Evolutionary conservation across 2,329 filamentous ascomycete species (phyloP).

Genomic region (Emergomyces africanus): DNA sequence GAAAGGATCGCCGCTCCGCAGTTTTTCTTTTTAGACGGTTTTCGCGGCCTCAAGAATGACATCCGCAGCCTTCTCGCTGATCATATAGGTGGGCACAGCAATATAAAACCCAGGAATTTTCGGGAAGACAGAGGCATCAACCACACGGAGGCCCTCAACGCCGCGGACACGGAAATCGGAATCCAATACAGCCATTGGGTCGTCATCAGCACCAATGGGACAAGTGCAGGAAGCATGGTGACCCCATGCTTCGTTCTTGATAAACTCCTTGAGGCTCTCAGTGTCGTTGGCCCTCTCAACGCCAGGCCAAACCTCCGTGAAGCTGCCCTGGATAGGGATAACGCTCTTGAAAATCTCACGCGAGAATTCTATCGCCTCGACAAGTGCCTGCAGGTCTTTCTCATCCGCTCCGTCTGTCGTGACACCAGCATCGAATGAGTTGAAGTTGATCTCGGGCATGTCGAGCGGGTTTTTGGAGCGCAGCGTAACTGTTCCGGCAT

Average conservation of each 20-base stretch:
- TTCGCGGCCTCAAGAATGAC: slow-evolving; percentile 27
- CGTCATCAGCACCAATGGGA: slow-evolving; percentile 41
- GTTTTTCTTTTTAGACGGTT: not conserved
- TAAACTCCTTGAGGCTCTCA: slow-evolving; percentile 35
- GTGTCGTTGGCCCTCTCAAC: slow-evolving; percentile 27
- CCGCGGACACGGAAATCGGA: slow-evolving; percentile 41
- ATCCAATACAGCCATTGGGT: slow-evolving; percentile 43
- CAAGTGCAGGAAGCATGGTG: slow-evolving; percentile 47
- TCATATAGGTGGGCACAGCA: slow-evolving; percentile 38
- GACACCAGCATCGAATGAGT: slow-evolving; percentile 42
- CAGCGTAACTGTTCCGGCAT: slow-evolving; percentile 49
- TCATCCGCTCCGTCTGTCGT: slow-evolving; percentile 33
- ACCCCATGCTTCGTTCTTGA: slow-evolving; percentile 41
- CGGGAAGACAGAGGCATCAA: slow-evolving; percentile 45
- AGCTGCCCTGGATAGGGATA: slow-evolving; percentile 31
- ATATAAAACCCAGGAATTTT: slow-evolving; percentile 40
- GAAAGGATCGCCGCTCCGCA: not conserved
- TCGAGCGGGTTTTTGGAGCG: slow-evolving; percentile 51
- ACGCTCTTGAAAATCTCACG: slow-evolving; percentile 34
- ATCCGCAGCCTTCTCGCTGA: slow-evolving; percentile 47
- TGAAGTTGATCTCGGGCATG: slow-evolving; percentile 49
- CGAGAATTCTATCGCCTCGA: slow-evolving; percentile 43
- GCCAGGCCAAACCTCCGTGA: slow-evolving; percentile 33
- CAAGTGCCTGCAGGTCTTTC: slow-evolving; percentile 39
- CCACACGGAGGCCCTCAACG: slow-evolving; percentile 41